phyloP scores from a whole-genome alignment of 1,284 basidiomycete species.

The Cryptococcus wingfieldii region DNA sequence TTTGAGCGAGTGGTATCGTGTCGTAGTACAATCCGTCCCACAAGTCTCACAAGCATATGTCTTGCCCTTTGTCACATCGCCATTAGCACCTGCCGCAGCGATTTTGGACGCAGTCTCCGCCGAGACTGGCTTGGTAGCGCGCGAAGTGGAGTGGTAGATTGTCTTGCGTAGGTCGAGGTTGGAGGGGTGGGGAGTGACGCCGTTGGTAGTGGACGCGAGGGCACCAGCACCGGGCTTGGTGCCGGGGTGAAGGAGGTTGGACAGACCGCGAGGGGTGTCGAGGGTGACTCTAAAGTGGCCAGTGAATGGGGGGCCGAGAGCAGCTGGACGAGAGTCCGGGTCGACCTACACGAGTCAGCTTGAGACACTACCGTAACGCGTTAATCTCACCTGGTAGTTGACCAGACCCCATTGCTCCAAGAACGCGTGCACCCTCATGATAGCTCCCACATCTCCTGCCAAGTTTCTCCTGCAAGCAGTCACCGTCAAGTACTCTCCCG shows the following conservation, averaged over 20 bases:
- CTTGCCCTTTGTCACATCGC: slow-evolving; percentile 51
- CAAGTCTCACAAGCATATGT: slow-evolving; percentile 88
- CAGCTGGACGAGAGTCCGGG: slow-evolving; percentile 89
- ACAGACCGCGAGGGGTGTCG: slow-evolving; percentile 92
- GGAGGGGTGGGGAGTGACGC: slow-evolving; percentile 59
- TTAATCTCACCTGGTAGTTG: slow-evolving; percentile 81
- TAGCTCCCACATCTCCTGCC: slow-evolving; percentile 95
- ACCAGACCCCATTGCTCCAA: slow-evolving; percentile 98
- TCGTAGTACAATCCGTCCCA: slow-evolving; percentile 81
- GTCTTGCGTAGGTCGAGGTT: slow-evolving; percentile 74
- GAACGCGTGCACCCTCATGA: slow-evolving; percentile 98
- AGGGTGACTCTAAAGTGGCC: slow-evolving; percentile 97
- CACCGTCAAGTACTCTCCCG: slow-evolving; percentile 93
- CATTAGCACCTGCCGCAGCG: slow-evolving; percentile 54
- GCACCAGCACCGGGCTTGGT: slow-evolving; percentile 55
- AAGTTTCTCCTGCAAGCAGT: slow-evolving; percentile 94
- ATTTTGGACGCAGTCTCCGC: slow-evolving; percentile 60
- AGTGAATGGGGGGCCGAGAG: slow-evolving; percentile 94
- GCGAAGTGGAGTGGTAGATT: slow-evolving; percentile 82
- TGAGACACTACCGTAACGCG: background rate
- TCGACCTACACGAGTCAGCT: slow-evolving; percentile 67
- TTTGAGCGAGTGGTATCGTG: slow-evolving; percentile 90
- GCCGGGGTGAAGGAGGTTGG: slow-evolving; percentile 84
- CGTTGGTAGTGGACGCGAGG: slow-evolving; percentile 50
- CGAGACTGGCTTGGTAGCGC: slow-evolving; percentile 60